phyloP scores from a whole-genome alignment of 805 yeast species.

The Starmerella powellii region DNA sequence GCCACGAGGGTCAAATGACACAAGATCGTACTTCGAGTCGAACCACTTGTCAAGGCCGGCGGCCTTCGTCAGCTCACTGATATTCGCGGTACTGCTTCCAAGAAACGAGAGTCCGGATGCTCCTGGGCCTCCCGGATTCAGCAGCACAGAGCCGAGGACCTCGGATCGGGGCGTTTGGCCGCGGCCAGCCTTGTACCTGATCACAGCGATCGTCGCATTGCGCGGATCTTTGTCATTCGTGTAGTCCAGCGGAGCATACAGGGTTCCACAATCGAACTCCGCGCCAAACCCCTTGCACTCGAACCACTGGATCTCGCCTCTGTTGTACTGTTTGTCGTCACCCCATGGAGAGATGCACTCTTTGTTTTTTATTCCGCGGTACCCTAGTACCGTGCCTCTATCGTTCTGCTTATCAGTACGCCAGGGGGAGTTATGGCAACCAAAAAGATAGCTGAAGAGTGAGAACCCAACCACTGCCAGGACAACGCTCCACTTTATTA shows the following conservation, averaged over 20 bases:
- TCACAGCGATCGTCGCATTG: conserved; percentile 12
- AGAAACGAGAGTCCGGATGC: conserved; percentile 18
- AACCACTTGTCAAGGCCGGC: conserved; percentile 9
- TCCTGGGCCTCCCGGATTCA: conserved; percentile 25
- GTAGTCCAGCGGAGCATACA: conserved; percentile 13
- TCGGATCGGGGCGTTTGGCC: conserved; percentile 13
- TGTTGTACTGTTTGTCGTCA: neutral
- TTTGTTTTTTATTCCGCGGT: too few relatives aligned
- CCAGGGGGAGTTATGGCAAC: too few relatives aligned
- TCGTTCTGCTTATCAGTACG: too few relatives aligned
- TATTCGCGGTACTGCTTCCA: neutral
- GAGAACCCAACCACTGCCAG: too few relatives aligned
- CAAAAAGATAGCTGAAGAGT: too few relatives aligned
- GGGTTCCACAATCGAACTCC: conserved; percentile 8
- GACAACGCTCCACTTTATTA: too few relatives aligned
- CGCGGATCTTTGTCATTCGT: conserved; percentile 6
- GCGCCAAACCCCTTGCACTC: neutral
- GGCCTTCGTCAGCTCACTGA: conserved; percentile 3
- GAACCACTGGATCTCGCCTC: conserved; percentile 5
- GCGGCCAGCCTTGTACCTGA: conserved; percentile 11
- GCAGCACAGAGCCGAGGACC: conserved; percentile 18
- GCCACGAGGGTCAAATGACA: conserved; percentile 24
- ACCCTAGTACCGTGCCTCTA: too few relatives aligned
- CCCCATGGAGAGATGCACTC: too few relatives aligned
- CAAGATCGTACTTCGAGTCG: conserved; percentile 17